phyloP scores from a whole-genome alignment of 768 basidiomycete genomes.

The Leccinum subgranulosum region DNA sequence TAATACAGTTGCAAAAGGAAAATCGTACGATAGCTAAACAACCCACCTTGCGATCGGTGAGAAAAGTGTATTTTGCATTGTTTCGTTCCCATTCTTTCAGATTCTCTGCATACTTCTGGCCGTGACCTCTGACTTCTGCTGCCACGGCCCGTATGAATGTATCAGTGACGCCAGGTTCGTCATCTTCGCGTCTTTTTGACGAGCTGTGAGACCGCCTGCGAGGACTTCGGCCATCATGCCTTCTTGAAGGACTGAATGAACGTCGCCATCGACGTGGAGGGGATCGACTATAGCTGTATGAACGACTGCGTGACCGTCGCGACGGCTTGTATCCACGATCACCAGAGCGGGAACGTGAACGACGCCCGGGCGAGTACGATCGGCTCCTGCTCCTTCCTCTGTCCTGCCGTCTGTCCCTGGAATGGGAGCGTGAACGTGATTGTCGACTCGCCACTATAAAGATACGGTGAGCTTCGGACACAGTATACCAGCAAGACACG shows the following conservation, averaged over 20 bases:
- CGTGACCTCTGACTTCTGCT: constrained; percentile 79
- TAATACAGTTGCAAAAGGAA: constrained; percentile 1
- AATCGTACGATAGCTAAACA: not conserved
- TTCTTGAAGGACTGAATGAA: constrained; percentile 50
- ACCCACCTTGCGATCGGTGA: constrained; percentile 54
- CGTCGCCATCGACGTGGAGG: constrained; percentile 39
- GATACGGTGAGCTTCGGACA: not conserved
- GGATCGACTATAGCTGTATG: constrained; percentile 34
- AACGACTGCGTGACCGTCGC: constrained; percentile 26
- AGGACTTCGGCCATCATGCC: constrained; percentile 44
- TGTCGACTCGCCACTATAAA: constrained; percentile 21
- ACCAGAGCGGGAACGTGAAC: constrained; percentile 33
- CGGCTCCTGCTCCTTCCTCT: constrained; percentile 26
- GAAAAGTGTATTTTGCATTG: constrained; percentile 82
- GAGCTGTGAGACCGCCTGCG: constrained; percentile 37
- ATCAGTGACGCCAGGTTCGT: constrained; percentile 62
- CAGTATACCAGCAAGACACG: constrained; percentile 12
- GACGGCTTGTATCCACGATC: constrained; percentile 26
- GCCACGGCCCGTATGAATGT: constrained; percentile 87
- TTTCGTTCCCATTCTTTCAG: constrained; percentile 72
- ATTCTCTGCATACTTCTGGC: constrained; percentile 67
- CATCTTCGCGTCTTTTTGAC: constrained; percentile 45
- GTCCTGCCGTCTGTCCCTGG: constrained; percentile 28
- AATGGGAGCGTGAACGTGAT: constrained; percentile 34
- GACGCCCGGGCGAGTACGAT: constrained; percentile 23